Evolutionary conservation across 129 eudicot genomes (phyloP).

Genomic region (Deinandra increscens): DNA sequence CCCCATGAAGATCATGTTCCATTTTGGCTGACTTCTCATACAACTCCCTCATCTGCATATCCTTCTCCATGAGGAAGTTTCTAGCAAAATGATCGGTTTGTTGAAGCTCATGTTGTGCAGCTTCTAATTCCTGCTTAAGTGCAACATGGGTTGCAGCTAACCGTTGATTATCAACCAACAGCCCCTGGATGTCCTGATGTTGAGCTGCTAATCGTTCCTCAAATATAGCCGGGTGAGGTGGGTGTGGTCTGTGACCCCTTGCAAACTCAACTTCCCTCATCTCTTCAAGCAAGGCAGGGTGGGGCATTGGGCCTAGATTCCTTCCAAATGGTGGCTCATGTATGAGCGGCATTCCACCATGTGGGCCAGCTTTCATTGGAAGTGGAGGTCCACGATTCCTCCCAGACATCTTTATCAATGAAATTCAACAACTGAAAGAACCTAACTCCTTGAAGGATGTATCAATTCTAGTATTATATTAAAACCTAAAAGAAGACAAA

Average conservation of each 20-base stretch:
- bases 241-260: constrained; percentile 68
- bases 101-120: constrained; percentile 72
- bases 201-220: constrained; percentile 79
- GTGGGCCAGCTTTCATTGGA: constrained; percentile 60
- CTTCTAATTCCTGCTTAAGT: constrained; percentile 85
- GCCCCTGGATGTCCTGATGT: constrained; percentile 75
- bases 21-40: constrained; percentile 74
- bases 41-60: constrained; percentile 81
- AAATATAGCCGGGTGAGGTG: constrained; percentile 80
- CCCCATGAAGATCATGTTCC: constrained; percentile 77
- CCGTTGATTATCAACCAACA: constrained; percentile 78
- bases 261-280: constrained; percentile 75
- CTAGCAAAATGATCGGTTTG: constrained; percentile 63
- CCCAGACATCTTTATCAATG: constrained; percentile 51
- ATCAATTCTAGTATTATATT: not conserved
- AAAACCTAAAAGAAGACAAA: not conserved
- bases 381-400: constrained; percentile 86
- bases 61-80: constrained; percentile 62
- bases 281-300: constrained; percentile 78
- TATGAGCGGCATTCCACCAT: constrained; percentile 45
- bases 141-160: constrained; percentile 97
- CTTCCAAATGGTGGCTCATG: constrained; percentile 66
- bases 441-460: not conserved
- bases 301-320: constrained; percentile 59
- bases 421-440: constrained; percentile 11